Conservation (phyloP, 192 early-diverging fungal genomes). For the Pecoramyces ruminantium region DNA sequence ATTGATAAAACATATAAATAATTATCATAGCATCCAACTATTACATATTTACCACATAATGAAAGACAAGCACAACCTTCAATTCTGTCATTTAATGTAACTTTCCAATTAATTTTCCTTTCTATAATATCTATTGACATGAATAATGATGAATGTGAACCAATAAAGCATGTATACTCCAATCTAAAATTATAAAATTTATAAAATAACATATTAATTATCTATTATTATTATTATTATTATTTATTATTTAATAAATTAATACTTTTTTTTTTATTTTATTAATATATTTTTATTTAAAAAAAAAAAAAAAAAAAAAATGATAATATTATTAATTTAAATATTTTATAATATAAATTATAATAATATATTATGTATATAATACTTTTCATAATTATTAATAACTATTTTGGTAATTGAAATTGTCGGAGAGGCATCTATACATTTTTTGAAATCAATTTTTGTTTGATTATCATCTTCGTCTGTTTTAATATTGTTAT, state of each 20-base stretch:
- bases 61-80: background rate
- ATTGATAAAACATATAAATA: background rate
- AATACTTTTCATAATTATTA: no score
- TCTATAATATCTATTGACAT: background rate
- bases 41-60: background rate
- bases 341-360: no score
- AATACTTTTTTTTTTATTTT: no score
- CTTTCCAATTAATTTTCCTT: background rate
- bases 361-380: no score
- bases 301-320: no score
- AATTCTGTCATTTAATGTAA: background rate
- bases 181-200: no score
- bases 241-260: no score
- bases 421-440: background rate
- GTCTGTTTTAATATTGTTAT: no score
- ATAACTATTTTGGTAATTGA: background rate
- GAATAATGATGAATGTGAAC: background rate
- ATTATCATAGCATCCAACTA: background rate
- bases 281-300: no score
- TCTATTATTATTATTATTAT: no score
- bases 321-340: no score
- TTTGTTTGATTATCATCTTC: background rate
- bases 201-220: no score
- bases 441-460: background rate
- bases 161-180: background rate